Conservation (phyloP, 768 basidiomycete genomes). For the Tubosaeta sp. region DNA sequence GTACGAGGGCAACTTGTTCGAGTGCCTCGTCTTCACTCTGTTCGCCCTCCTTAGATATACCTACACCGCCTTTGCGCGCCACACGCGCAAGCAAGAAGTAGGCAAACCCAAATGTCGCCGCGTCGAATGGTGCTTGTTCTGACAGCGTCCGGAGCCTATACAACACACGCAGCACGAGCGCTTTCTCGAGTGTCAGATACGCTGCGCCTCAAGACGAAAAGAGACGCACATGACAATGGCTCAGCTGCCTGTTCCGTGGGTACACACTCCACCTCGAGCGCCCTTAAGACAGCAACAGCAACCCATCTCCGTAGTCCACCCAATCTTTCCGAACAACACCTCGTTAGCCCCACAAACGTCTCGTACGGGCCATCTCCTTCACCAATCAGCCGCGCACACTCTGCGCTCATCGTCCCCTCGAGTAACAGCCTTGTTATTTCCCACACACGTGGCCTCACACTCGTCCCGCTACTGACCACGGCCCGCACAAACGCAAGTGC, state of each 20-base stretch:
- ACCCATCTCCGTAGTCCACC: constrained; percentile 66
- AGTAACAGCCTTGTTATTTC: constrained; percentile 58
- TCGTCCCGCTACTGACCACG: constrained; percentile 48
- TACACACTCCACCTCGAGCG: constrained; percentile 58
- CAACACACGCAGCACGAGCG: constrained; percentile 76
- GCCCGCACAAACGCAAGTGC: constrained; percentile 69
- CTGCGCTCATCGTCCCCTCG: constrained; percentile 57
- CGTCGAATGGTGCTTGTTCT: constrained; percentile 78
- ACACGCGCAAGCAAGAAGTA: constrained; percentile 74
- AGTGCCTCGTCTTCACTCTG: constrained; percentile 55
- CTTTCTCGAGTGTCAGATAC: constrained; percentile 37
- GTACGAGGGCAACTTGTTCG: constrained; percentile 72
- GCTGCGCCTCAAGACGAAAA: not conserved
- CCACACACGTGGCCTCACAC: constrained; percentile 52
- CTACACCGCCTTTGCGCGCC: constrained; percentile 64
- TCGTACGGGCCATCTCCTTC: constrained; percentile 42
- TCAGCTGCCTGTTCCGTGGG: constrained; percentile 74
- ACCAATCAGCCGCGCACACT: constrained; percentile 56
- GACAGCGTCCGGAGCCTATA: constrained; percentile 79
- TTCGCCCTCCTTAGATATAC: constrained; percentile 22
- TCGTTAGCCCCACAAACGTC: constrained; percentile 70
- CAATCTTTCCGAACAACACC: constrained; percentile 69
- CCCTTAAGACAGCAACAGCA: constrained; percentile 80
- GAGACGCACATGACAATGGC: constrained; percentile 41
- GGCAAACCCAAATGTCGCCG: constrained; percentile 78